Conservation (phyloP, 768 basidiomycete genomes). For the Termitomyces sp. region DNA sequence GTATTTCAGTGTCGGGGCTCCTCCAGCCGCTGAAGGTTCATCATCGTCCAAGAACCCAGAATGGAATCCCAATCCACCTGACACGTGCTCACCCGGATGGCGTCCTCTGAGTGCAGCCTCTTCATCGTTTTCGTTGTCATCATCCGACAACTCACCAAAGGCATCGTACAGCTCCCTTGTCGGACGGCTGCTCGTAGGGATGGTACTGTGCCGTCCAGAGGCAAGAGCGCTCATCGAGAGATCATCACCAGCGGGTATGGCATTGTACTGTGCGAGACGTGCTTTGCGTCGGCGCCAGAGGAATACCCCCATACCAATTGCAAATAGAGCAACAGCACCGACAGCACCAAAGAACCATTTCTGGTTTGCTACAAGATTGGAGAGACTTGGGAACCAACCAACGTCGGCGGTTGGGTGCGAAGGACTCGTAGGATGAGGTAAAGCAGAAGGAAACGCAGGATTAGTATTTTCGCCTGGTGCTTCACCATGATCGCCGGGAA, state of each 20-base stretch:
- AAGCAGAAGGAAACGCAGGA: slow-evolving; percentile 54
- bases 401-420: slow-evolving; percentile 57
- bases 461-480: slow-evolving; percentile 77
- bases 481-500: slow-evolving; percentile 82
- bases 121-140: slow-evolving; percentile 76
- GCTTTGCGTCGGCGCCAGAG: slow-evolving; percentile 67
- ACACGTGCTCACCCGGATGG: slow-evolving; percentile 27
- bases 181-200: slow-evolving; percentile 33
- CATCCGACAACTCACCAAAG: slow-evolving; percentile 86
- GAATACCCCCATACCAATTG: slow-evolving; percentile 61
- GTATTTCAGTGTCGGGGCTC: slow-evolving; percentile 29
- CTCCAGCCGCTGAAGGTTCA: slow-evolving; percentile 35
- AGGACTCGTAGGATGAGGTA: slow-evolving; percentile 23
- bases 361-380: slow-evolving; percentile 64
- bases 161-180: slow-evolving; percentile 95
- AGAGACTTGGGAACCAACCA: slow-evolving; percentile 82
- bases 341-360: slow-evolving; percentile 90
- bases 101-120: slow-evolving; percentile 51
- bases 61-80: slow-evolving; percentile 54
- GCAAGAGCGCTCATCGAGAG: slow-evolving; percentile 73
- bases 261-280: slow-evolving; percentile 46
- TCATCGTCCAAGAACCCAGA: slow-evolving; percentile 84
- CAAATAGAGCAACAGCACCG: slow-evolving; percentile 75
- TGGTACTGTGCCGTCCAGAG: slow-evolving; percentile 22
- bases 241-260: slow-evolving; percentile 59